phyloP scores from a whole-genome alignment of 2,329 filamentous ascomycete genomes.

The Penicillium sp. region DNA sequence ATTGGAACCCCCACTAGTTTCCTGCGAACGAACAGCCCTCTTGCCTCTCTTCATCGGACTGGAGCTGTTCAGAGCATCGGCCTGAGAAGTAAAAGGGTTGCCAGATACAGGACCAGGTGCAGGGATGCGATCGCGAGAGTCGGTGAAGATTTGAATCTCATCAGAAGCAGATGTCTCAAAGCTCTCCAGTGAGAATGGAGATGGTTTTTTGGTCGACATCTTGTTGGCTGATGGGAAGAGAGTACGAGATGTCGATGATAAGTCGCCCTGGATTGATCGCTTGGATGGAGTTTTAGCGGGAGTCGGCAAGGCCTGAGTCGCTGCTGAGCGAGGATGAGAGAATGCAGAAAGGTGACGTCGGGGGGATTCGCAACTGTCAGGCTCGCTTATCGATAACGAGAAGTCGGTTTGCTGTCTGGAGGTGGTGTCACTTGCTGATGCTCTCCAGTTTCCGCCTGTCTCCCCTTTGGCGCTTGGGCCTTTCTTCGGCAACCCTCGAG shows the following conservation, averaged over 20 bases:
- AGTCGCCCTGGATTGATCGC: conserved; percentile 54
- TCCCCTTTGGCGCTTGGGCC: conserved; percentile 13
- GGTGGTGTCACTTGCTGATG: neutral
- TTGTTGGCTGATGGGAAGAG: conserved; percentile 56
- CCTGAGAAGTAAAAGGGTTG: conserved; percentile 56
- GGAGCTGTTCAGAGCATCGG: neutral
- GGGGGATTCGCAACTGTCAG: conserved; percentile 10
- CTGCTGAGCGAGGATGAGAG: conserved; percentile 24
- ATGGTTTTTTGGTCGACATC: conserved; percentile 53
- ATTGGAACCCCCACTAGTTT: neutral
- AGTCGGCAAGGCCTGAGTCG: conserved; percentile 59
- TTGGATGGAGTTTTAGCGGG: conserved; percentile 63
- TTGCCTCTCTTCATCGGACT: neutral
- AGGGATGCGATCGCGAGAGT: conserved; percentile 64
- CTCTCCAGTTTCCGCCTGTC: conserved; percentile 6
- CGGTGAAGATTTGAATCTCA: conserved; percentile 62
- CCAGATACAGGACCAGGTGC: conserved; percentile 54
- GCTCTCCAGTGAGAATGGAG: conserved; percentile 51
- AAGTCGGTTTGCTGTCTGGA: neutral
- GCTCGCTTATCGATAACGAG: neutral
- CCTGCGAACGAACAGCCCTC: neutral
- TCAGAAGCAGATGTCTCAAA: conserved; percentile 39
- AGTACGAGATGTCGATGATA: conserved; percentile 56
- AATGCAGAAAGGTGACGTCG: conserved; percentile 23
- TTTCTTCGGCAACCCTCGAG: conserved; percentile 35